Conservation (phyloP, 2,329 filamentous ascomycete species). For the Fusarium circinatum region DNA sequence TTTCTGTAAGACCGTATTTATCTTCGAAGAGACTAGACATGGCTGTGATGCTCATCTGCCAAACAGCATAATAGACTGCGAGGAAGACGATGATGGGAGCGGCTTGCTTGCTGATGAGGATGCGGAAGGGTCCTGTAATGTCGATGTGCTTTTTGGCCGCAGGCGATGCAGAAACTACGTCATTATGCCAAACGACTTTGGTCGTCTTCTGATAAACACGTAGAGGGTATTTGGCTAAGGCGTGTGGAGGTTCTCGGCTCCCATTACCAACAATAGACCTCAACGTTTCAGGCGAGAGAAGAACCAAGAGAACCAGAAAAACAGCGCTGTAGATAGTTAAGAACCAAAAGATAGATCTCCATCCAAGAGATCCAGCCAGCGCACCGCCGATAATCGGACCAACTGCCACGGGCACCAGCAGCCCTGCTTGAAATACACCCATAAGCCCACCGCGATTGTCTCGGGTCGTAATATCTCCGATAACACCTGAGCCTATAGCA, state of each 20-base stretch:
- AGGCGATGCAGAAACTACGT: rapidly evolving
- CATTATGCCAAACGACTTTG: conserved; percentile 29
- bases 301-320: background rate
- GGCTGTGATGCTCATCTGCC: conserved; percentile 65
- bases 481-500: conserved; percentile 45
- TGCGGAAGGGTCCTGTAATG: conserved; percentile 56
- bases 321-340: conserved; percentile 24
- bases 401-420: conserved; percentile 54
- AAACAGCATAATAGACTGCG: conserved; percentile 62
- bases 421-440: conserved; percentile 39
- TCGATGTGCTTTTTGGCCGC: conserved; percentile 51
- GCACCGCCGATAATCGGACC: conserved; percentile 57
- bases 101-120: conserved; percentile 57
- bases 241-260: conserved; percentile 55
- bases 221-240: conserved; percentile 46
- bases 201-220: conserved; percentile 48
- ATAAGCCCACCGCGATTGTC: conserved; percentile 46
- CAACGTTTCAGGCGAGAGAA: conserved; percentile 25
- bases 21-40: conserved; percentile 60
- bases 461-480: conserved; percentile 46
- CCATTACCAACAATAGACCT: conserved; percentile 28
- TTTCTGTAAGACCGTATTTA: conserved; percentile 55
- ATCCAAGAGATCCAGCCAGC: conserved; percentile 45
- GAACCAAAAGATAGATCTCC: conserved; percentile 37
- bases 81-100: conserved; percentile 59